Base-by-base conservation (phyloP, 352 stramenopile genomes). In the Plasmopara muralis region DNA sequence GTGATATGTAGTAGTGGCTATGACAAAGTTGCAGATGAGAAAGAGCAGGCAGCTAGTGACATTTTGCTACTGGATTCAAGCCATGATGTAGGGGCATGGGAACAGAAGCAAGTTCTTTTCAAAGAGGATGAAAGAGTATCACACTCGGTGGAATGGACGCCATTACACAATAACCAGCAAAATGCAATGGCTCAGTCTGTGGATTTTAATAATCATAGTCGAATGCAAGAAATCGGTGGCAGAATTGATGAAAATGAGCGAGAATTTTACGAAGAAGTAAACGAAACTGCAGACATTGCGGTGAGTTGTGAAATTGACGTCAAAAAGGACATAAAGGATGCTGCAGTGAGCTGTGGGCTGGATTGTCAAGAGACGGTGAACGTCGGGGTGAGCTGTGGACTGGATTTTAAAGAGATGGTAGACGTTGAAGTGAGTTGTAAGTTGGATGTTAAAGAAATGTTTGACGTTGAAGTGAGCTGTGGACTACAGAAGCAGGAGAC, bases 161-260 rank as follows among this genome's bases (percentile, higher is more conserved):
- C 13, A 3, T 42, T 9, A 29, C 39, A 13, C n/a, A 38, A 16
- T 33, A 46, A 20, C 33, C 64, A 57, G 15, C 37, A 38, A 5
- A 73, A 68, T 33, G 52, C 58, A 8, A 45, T 82, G 10, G 55
- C 55, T 16, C 60, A 67, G 43, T 82, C 70, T 6, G 52, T 80
- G 52, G 62, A 51, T 40, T 9, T 62, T 4, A 9, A n/a, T 7
- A 33, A 25, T 15, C 15, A 29, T n/a, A n/a, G n/a, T 6, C 40
- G 63, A 49, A 47, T 13, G n/a, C 28, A 38, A 28, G 40, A 62
- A 37, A 37, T 47, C 7, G 13, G 43, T 16, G 38, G 35, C 12
- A 25, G 37, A 6, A 16, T 37, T 15, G 18, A 34, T 55, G 30
- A 55, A 39, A 43, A 52, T 2, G 31, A 35, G 3, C 20, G 3